Percentiles rank a stretch among this genome's conserved stretches.
Conservation (phyloP, 1,284 basidiomycete species). For the Afroboletus lepidellus region DNA sequence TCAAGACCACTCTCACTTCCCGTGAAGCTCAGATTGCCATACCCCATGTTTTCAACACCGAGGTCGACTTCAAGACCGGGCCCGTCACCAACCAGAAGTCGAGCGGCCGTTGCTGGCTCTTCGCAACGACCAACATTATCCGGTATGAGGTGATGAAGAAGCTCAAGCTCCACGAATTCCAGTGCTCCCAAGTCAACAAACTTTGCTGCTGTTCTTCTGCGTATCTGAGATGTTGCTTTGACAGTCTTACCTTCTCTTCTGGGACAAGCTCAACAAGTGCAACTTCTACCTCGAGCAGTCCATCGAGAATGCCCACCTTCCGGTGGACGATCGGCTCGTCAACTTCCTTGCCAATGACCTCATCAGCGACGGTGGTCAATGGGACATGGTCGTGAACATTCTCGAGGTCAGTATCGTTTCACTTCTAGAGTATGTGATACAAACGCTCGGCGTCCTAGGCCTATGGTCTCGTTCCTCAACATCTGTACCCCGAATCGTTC, state of each 20-base stretch:
- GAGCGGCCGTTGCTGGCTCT: slow-evolving; percentile 90
- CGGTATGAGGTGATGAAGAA: slow-evolving; percentile 84
- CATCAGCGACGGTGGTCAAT: slow-evolving; percentile 91
- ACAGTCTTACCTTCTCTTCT: slow-evolving; percentile 89
- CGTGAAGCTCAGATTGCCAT: slow-evolving; percentile 67
- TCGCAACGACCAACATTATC: slow-evolving; percentile 87
- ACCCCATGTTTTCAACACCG: slow-evolving; percentile 82
- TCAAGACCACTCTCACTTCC: slow-evolving; percentile 63
- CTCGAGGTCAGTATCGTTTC: slow-evolving; percentile 48
- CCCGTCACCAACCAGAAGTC: slow-evolving; percentile 88
- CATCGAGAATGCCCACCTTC: slow-evolving; percentile 79
- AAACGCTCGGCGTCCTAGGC: slow-evolving; percentile 37
- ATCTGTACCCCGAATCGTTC: slow-evolving; percentile 82
- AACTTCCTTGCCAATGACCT: slow-evolving; percentile 75
- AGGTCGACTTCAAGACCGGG: slow-evolving; percentile 75
- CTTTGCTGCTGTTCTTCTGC: not conserved
- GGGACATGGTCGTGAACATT: slow-evolving; percentile 93
- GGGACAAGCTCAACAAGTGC: slow-evolving; percentile 92
- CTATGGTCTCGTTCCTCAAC: slow-evolving; percentile 84
- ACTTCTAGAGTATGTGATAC: not conserved
- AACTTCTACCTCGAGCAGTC: slow-evolving; percentile 93
- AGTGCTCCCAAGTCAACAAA: slow-evolving; percentile 75
- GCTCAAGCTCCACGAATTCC: slow-evolving; percentile 83
- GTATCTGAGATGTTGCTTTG: slow-evolving; percentile 13
- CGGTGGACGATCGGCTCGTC: slow-evolving; percentile 81